Evolutionary conservation across 371 early-diverging fungal genomes (phyloP).

Genomic region (Mucor irregularis): DNA sequence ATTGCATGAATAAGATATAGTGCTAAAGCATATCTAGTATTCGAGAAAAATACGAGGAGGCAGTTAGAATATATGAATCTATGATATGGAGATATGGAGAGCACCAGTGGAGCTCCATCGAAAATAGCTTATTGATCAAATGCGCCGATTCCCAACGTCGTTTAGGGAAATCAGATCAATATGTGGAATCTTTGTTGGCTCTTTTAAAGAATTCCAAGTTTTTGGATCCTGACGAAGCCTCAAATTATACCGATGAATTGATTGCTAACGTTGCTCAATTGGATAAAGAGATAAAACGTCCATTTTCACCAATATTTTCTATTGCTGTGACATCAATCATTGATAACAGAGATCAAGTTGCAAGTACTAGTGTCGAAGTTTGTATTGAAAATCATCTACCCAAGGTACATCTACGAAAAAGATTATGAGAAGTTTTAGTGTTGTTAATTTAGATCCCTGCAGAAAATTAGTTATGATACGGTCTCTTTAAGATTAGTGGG

Average conservation of each 20-base stretch:
- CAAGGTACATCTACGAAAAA: constrained; percentile 52
- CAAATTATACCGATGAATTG: constrained; percentile 58
- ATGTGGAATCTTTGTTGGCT: constrained; percentile 62
- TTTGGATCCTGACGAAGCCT: constrained; percentile 44
- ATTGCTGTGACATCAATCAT: constrained; percentile 59
- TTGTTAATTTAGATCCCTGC: too few species aligned
- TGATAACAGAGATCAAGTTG: constrained; percentile 60
- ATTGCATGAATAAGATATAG: background rate
- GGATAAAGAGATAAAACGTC: constrained; percentile 57
- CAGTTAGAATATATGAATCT: constrained; percentile 67
- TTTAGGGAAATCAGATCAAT: constrained; percentile 56
- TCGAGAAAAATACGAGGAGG: constrained; percentile 66
- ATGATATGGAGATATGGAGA: constrained; percentile 67
- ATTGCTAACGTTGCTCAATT: constrained; percentile 40
- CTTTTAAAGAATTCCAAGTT: constrained; percentile 56
- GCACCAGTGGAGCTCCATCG: constrained; percentile 71
- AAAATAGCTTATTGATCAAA: constrained; percentile 70
- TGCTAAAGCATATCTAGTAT: constrained; percentile 35
- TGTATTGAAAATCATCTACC: constrained; percentile 60
- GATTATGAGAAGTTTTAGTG: too few species aligned
- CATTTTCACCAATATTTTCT: constrained; percentile 61
- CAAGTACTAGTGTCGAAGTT: constrained; percentile 61
- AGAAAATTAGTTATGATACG: constrained; percentile 54
- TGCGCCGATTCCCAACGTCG: constrained; percentile 68
- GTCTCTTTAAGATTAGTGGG: constrained; percentile 60